phyloP scores from a whole-genome alignment of 306 rosid species.

The Leucaena leucocephala region DNA sequence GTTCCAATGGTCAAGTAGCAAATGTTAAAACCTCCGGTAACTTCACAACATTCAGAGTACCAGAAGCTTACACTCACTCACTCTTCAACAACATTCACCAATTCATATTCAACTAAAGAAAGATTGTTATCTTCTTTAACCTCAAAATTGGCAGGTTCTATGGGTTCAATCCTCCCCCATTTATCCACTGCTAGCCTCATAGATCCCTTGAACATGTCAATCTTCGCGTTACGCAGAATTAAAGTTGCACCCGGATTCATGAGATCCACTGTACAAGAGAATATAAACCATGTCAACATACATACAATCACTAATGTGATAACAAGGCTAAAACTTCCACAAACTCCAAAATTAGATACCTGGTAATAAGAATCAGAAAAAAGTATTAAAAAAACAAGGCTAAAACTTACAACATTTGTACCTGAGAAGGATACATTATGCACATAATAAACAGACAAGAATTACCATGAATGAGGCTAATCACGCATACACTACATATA shows the following conservation, averaged over 20 bases:
- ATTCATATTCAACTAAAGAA: slow-evolving; percentile 83
- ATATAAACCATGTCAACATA: background rate
- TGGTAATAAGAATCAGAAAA: too few species aligned
- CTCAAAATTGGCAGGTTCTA: slow-evolving; percentile 67
- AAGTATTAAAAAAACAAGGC: background rate
- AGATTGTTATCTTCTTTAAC: slow-evolving; percentile 87
- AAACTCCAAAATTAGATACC: too few species aligned
- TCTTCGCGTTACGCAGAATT: slow-evolving; percentile 81
- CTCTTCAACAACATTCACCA: slow-evolving; percentile 77
- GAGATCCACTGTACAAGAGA: slow-evolving; percentile 62
- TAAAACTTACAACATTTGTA: background rate
- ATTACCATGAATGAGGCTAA: background rate
- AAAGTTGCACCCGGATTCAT: slow-evolving; percentile 64
- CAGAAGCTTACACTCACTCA: slow-evolving; percentile 38
- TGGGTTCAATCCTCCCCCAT: slow-evolving; percentile 81
- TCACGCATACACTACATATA: background rate
- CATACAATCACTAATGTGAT: background rate
- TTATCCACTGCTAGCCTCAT: slow-evolving; percentile 93
- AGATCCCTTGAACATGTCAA: slow-evolving; percentile 93
- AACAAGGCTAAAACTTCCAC: background rate
- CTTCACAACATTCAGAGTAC: slow-evolving; percentile 39
- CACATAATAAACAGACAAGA: background rate
- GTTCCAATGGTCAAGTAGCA: slow-evolving; percentile 41
- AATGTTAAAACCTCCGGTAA: slow-evolving; percentile 38
- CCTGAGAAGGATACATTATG: background rate